These are phyloP conservation scores for Acer campestre DNA, from an alignment of 345 rosid genomes.

Conservation along the genomic window DNA sequence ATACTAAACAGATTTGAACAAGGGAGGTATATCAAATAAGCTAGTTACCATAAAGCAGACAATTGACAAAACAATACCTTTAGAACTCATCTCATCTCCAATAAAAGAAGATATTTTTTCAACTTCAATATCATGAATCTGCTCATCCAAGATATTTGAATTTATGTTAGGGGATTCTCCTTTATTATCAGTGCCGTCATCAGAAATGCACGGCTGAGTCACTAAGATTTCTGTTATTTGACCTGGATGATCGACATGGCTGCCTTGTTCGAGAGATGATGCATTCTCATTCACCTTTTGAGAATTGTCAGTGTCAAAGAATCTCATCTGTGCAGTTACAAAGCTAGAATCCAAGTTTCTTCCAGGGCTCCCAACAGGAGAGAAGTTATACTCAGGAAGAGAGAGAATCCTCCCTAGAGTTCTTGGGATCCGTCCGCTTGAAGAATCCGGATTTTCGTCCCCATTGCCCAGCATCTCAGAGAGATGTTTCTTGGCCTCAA, in stretches of 20 bases:
- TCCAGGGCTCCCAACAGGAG: conserved; percentile 76
- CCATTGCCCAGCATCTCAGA: conserved; percentile 76
- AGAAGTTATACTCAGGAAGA: conserved; percentile 66
- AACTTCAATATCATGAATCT: conserved; percentile 29
- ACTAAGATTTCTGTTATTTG: conserved; percentile 23
- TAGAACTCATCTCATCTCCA: conserved; percentile 32
- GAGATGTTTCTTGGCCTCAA: conserved; percentile 94
- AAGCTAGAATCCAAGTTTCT: conserved; percentile 50
- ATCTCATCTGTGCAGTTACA: conserved; percentile 54
- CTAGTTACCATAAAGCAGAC: conserved; percentile 16
- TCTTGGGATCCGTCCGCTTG: conserved; percentile 51
- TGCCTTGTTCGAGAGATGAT: conserved; percentile 36
- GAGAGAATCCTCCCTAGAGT: conserved; percentile 83
- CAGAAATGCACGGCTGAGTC: conserved; percentile 35
- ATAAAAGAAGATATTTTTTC: conserved; percentile 30
- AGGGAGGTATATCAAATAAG: conserved; percentile 2
- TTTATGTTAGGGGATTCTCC: conserved; percentile 24
- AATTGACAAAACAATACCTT: conserved; percentile 46
- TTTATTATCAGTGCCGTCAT: conserved; percentile 27
- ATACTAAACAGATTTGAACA: neutral
- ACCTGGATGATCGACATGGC: conserved; percentile 35
- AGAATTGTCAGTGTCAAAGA: conserved; percentile 38
- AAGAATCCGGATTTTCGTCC: conserved; percentile 42
- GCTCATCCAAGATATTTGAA: conserved; percentile 28
- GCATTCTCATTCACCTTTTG: conserved; percentile 34